These are phyloP conservation scores for Leccinum subgranulosum DNA, from an alignment of 768 basidiomycete species.

Conservation along the genomic window DNA sequence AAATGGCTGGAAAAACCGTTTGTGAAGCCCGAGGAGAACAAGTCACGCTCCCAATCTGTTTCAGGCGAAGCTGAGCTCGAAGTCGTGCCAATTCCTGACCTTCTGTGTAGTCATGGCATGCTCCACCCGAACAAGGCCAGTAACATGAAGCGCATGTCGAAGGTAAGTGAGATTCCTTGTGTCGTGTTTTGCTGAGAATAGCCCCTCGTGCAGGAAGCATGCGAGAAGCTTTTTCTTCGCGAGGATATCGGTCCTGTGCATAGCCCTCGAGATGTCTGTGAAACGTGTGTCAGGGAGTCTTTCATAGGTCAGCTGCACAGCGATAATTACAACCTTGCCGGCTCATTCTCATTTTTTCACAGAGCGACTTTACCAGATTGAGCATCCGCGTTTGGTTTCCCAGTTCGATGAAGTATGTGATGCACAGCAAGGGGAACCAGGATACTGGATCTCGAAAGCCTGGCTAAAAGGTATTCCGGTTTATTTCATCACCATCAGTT, in stretches of 20 bases:
- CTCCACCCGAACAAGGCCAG: slow-evolving; percentile 58
- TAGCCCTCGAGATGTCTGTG: slow-evolving; percentile 53
- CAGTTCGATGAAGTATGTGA: slow-evolving; percentile 55
- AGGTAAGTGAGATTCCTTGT: slow-evolving; percentile 35
- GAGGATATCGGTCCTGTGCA: slow-evolving; percentile 51
- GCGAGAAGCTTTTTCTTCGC: slow-evolving; percentile 27
- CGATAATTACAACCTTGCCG: background rate
- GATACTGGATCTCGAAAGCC: slow-evolving; percentile 72
- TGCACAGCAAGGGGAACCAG: slow-evolving; percentile 38
- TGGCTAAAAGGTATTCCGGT: slow-evolving; percentile 67
- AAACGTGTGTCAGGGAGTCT: slow-evolving; percentile 49
- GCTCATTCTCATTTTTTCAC: slow-evolving; percentile 2
- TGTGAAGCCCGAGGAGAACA: slow-evolving; percentile 19
- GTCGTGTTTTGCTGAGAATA: background rate
- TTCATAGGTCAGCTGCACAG: slow-evolving; percentile 51
- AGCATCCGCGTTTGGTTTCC: slow-evolving; percentile 61
- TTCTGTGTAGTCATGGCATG: slow-evolving; percentile 59
- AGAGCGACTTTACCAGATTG: slow-evolving; percentile 69
- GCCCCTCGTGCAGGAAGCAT: slow-evolving; percentile 18
- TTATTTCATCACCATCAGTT: slow-evolving; percentile 9
- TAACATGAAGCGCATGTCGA: slow-evolving; percentile 66
- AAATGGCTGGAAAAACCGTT: slow-evolving; percentile 51
- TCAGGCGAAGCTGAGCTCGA: slow-evolving; percentile 20
- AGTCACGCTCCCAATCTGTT: slow-evolving; percentile 16
- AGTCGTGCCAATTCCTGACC: slow-evolving; percentile 37